A percentile compares a stretch with the other conserved stretches of the same genome.
These are phyloP conservation scores for Trichoderma guizhouense DNA, from an alignment of 2,329 filamentous ascomycete species.

Conservation along the genomic window DNA sequence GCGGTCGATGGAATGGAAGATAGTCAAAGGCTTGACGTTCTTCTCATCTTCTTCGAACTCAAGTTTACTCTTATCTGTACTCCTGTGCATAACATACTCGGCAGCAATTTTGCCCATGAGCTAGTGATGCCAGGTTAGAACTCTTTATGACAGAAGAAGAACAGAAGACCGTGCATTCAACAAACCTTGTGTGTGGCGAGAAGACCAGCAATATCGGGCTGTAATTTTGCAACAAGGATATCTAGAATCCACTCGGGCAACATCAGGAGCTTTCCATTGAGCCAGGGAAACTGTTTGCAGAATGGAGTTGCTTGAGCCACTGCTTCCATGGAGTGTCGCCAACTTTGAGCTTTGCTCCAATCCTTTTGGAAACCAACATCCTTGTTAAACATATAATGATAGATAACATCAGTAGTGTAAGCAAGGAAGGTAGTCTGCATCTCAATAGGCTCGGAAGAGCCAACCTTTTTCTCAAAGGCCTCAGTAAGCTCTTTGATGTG, in stretches of 20 bases:
- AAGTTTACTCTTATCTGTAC: not conserved
- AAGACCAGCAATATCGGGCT: not conserved
- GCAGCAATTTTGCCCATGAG: not conserved
- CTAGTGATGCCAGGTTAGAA: not conserved
- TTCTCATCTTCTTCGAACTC: not conserved
- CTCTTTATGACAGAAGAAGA: not conserved
- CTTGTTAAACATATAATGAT: not conserved
- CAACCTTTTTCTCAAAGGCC: not conserved
- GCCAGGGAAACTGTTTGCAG: constrained; percentile 10
- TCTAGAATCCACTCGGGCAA: not conserved
- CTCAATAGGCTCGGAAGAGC: not conserved
- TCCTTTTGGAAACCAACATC: not conserved
- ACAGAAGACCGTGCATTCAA: not conserved
- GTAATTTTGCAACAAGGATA: not conserved
- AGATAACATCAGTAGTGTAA: not conserved
- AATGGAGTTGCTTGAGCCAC: constrained; percentile 1
- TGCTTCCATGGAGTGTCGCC: not conserved
- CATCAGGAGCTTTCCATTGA: not conserved
- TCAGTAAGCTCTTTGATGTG: not conserved
- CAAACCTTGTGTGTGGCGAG: not conserved
- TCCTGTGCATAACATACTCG: not conserved
- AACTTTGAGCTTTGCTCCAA: not conserved
- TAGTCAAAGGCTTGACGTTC: not conserved
- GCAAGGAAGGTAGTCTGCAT: not conserved
- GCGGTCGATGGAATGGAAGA: not conserved